Base-by-base conservation (phyloP, 2,329 filamentous ascomycete species). In the Aspergillus pseudonomiae region DNA sequence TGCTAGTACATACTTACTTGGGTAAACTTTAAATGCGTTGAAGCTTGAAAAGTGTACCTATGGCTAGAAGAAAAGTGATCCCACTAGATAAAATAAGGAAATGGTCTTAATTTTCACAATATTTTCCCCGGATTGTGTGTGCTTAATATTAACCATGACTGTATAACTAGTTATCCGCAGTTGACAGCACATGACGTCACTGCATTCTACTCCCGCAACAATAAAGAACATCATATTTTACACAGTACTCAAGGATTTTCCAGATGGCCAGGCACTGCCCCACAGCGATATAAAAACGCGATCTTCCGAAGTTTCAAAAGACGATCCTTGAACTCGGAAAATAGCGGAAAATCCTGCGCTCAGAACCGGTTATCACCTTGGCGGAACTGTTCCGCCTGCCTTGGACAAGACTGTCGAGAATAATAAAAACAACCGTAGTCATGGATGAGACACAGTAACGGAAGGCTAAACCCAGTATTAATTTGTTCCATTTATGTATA, bases 301-400 rank as follows among this genome's bases (percentile, higher is more conserved):
- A 28, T 24, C 43, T 19, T 24, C 39, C 12, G 19, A 57, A 57
- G 36, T n/a, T 39, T n/a, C 32, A 26, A 26, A 32, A 50, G 19
- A 21, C 14, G 30, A 52, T 62, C 43, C 28, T 28, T 34, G 54
- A 12, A 16, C 32, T 58, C 69, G 69, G 68, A 66, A 70, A 70
- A 24, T 43, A 46, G 66, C 68, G 68, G 68, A 64, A 70, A 67
- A 57, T 41, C 16, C 12, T 55, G 62, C 66, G 61, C 61, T 57
- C 61, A 62, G 48, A 12, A 11, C 57, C 67, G 67, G 66, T 57
- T 39, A 63, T 64, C 46, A 19, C 26, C 7, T 28, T 21, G 21
- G 46, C 68, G 68, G 68, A 68, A 68, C 28, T 1, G 19, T 68
- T 68, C 68, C 68, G 67, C 60, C 63, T 26, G 32, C 26, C 55